A percentile compares a stretch with the other conserved stretches of the same genome.
Conservation (phyloP, 2,329 filamentous ascomycete genomes). For the Nemania diffusa region DNA sequence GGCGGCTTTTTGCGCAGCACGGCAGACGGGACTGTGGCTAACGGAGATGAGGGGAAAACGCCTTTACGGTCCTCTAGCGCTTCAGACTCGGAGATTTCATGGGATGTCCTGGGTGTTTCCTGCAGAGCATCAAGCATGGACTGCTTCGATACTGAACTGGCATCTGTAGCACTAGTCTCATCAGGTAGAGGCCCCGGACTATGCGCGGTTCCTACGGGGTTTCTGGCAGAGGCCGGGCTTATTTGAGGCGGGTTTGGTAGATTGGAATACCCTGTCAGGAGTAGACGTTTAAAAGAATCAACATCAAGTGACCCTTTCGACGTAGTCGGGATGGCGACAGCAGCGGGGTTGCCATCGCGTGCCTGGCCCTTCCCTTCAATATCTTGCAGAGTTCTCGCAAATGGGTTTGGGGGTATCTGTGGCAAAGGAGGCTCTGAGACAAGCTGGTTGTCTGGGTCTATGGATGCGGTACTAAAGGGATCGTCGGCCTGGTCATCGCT, state of each 20-base stretch:
- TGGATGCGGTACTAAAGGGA: slow-evolving; percentile 41
- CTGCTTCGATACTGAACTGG: slow-evolving; percentile 67
- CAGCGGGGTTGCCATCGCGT: slow-evolving; percentile 47
- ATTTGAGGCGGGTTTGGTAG: slow-evolving; percentile 44
- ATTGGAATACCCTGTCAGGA: slow-evolving; percentile 76
- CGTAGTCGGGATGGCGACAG: slow-evolving; percentile 49
- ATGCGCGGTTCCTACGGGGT: slow-evolving; percentile 38
- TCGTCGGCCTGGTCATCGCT: slow-evolving; percentile 43
- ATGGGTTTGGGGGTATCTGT: slow-evolving; percentile 61
- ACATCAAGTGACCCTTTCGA: slow-evolving; percentile 71
- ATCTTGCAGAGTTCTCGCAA: slow-evolving; percentile 66
- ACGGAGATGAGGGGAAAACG: slow-evolving; percentile 46
- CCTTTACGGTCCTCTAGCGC: slow-evolving; percentile 57
- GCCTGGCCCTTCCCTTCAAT: slow-evolving; percentile 54
- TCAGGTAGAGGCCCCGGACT: slow-evolving; percentile 45
- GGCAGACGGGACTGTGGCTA: slow-evolving; percentile 38
- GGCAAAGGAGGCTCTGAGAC: slow-evolving; percentile 38
- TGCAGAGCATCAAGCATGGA: slow-evolving; percentile 63
- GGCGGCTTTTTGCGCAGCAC: slow-evolving; percentile 68
- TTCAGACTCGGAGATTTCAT: slow-evolving; percentile 65
- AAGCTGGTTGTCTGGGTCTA: slow-evolving; percentile 31
- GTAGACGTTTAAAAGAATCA: slow-evolving; percentile 78
- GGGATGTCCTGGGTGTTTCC: slow-evolving; percentile 68
- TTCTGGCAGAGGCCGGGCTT: slow-evolving; percentile 41
- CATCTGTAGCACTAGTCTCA: slow-evolving; percentile 66